Evolutionary conservation across 305 asterid genomes (phyloP).

Genomic region (Fraxinus greggii): DNA sequence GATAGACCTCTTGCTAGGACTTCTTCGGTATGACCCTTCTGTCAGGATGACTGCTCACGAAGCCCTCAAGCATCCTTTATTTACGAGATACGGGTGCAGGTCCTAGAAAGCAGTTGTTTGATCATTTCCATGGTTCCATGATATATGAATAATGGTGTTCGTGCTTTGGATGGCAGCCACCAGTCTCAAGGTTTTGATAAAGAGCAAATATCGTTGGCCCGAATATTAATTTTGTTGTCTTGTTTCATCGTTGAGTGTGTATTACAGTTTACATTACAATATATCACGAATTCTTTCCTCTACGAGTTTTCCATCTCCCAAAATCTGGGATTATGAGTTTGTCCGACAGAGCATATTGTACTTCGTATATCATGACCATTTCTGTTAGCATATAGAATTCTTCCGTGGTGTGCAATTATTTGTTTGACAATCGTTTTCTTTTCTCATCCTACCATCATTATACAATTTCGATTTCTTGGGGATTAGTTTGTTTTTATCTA

Average conservation of each 20-base stretch:
- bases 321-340: background rate
- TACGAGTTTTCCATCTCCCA: background rate
- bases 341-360: background rate
- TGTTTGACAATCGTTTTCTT: background rate
- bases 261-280: no score
- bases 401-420: background rate
- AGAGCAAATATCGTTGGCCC: background rate
- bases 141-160: background rate
- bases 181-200: background rate
- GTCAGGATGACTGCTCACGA: constrained; percentile 68
- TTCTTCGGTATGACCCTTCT: constrained; percentile 59
- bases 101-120: background rate
- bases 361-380: background rate
- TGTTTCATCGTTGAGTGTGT: background rate
- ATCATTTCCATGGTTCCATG: background rate
- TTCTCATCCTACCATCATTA: background rate
- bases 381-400: background rate
- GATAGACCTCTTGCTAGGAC: constrained; percentile 72
- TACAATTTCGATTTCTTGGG: background rate
- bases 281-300: background rate
- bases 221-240: background rate
- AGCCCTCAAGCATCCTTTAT: constrained; percentile 72
- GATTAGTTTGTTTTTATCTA: background rate
- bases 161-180: background rate
- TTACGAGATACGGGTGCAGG: constrained; percentile 24